A percentile compares a stretch with the other conserved stretches of the same genome.
phyloP scores from a whole-genome alignment of 331 rosid genomes.

The Malus hybrid region DNA sequence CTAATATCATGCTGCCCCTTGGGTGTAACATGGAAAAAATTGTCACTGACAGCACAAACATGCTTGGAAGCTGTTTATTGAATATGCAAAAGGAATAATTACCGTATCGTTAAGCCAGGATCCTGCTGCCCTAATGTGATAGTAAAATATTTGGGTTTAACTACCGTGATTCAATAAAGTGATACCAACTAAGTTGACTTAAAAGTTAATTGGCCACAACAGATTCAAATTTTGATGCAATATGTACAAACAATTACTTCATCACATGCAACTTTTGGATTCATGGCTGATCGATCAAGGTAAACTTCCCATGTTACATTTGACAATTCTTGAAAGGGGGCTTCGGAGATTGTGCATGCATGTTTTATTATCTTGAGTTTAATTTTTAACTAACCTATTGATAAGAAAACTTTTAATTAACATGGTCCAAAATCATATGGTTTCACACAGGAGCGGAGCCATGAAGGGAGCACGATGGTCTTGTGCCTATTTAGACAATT shows the following conservation, averaged over 20 bases:
- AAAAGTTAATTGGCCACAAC: constrained; percentile 37
- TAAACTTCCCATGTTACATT: constrained; percentile 4
- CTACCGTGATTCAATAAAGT: constrained; percentile 13
- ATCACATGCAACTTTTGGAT: constrained; percentile 42
- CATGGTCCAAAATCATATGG: constrained; percentile 22
- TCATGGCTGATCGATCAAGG: constrained; percentile 9
- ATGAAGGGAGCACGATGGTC: too few relatives aligned
- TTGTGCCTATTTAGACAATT: too few relatives aligned
- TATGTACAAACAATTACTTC: constrained; percentile 30
- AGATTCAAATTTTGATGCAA: constrained; percentile 32
- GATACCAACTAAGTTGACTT: constrained; percentile 28
- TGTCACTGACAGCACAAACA: constrained; percentile 54
- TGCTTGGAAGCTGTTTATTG: constrained; percentile 40
- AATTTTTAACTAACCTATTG: too few relatives aligned
- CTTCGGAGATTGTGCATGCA: constrained; percentile 29
- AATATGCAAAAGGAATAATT: constrained; percentile 32
- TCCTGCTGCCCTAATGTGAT: constrained; percentile 43
- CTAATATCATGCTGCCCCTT: constrained; percentile 49
- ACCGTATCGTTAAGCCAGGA: constrained; percentile 55
- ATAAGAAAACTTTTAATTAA: background rate
- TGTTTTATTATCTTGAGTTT: constrained; percentile 4
- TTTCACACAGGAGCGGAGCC: background rate
- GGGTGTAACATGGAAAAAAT: constrained; percentile 47
- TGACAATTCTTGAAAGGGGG: constrained; percentile 22
- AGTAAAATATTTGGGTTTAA: background rate